Percentiles rank a stretch among this genome's conserved stretches.
Evolutionary conservation across 352 stramenopile species (phyloP).

Genomic region (Pythium aphanidermatum): DNA sequence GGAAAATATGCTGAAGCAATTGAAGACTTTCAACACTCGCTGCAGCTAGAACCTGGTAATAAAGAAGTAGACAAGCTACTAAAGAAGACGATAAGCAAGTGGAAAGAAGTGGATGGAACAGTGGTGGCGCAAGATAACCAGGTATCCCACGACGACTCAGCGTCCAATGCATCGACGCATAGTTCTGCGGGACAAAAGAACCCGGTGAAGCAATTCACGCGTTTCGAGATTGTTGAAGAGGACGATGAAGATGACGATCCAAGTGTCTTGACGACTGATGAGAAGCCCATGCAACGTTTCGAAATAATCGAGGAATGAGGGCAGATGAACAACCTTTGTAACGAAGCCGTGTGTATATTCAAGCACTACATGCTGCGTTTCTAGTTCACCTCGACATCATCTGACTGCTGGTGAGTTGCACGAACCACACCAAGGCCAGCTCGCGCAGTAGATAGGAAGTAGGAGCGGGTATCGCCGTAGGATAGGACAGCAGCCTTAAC

Average conservation of each 20-base stretch:
- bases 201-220: conserved; percentile 29
- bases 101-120: conserved; percentile 53
- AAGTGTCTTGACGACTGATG: not conserved
- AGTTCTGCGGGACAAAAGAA: too few species aligned
- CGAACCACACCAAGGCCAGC: conserved; percentile 59
- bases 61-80: conserved; percentile 76
- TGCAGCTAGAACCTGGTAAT: conserved; percentile 60
- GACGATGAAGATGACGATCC: conserved; percentile 32
- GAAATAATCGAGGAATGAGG: conserved; percentile 68
- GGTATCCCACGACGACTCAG: conserved; percentile 7
- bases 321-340: conserved; percentile 1
- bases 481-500: conserved; percentile 77
- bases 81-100: conserved; percentile 64
- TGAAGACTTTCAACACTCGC: conserved; percentile 70
- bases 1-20: conserved; percentile 84
- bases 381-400: conserved; percentile 5
- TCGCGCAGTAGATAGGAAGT: conserved; percentile 78
- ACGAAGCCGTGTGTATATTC: not conserved
- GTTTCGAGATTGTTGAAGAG: conserved; percentile 60
- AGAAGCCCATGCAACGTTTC: conserved; percentile 49
- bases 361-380: not conserved
- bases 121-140: conserved; percentile 24
- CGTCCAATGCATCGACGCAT: too few species aligned
- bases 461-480: conserved; percentile 81
- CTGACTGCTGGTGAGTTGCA: conserved; percentile 25